Evolutionary conservation across 495 filamentous ascomycete species (phyloP), one percentile per base, ranked within the genome.

Genomic region (Physcia stellaris): DNA sequence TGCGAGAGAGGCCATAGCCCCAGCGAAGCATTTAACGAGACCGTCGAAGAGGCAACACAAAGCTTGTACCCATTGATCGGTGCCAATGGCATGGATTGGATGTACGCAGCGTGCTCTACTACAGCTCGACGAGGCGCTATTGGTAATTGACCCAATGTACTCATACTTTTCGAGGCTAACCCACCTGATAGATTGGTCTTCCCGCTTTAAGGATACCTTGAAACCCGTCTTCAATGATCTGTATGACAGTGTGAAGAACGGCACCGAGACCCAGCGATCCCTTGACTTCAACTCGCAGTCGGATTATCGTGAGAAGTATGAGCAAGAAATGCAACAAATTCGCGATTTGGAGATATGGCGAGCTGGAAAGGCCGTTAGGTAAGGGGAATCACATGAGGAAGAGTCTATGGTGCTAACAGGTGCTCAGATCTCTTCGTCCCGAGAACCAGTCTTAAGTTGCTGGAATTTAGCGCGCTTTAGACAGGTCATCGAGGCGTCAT

Each of bases 11-110:
- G 90, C 63, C 90, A 98, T 77, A 78, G 70, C 70, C 90, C 90
- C 56, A 87, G 80, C 55, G 92, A 98, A 71, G 90, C 90, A 45
- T 96, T 98, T 81, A 96, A 98, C 73, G 90, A 96, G 84, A 95
- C 90, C 48, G 90, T 98, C 42, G 90, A 98, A 72, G 90, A 98
- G 69, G 90, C 90, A 44, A 98, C 90, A 28, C 92, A 96, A 75
- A 84, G 77, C 50, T 73, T 96, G 43, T 98, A 96, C 74, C 90
- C 90, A 41, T 71, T 98, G 50, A 96, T 98, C 54, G 90, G 86
- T 58, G 73, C 70, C 54, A 80, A 96, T 62, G 90, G 90, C 50
- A 98, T 98, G 90, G 90, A 96, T 72, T 98, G 90, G 85, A 96
- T 98, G 92, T 98, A 94, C 71, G 86, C 87, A 51, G 90, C 90